These are phyloP conservation scores for Scenedesmus sp. DNA, from an alignment of 163 green algal species.

Conservation along the genomic window DNA sequence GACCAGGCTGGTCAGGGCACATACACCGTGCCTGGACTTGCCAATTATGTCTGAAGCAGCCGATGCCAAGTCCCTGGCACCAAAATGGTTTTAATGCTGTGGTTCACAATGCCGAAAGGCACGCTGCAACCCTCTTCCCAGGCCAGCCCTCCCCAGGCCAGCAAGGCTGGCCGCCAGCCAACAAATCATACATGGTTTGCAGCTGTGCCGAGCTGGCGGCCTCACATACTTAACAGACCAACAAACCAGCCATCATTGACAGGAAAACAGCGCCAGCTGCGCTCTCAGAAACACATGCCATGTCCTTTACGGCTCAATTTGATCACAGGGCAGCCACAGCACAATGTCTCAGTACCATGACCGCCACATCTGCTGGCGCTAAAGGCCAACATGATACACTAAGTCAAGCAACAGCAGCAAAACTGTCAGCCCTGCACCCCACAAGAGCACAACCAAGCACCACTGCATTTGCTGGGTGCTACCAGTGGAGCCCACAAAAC, in stretches of 20 bases:
- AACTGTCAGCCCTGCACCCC: background rate
- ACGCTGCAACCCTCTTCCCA: too few relatives aligned
- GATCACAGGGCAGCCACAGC: background rate
- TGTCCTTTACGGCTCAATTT: background rate
- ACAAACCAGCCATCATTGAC: background rate
- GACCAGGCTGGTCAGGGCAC: too few relatives aligned
- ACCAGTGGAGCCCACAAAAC: background rate
- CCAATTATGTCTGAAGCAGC: too few relatives aligned
- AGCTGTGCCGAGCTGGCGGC: background rate
- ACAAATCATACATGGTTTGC: background rate
- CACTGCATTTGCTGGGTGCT: background rate
- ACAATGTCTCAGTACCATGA: background rate
- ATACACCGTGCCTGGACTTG: too few relatives aligned
- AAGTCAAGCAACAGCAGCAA: background rate
- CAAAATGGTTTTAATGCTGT: too few relatives aligned
- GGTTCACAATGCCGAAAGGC: too few relatives aligned
- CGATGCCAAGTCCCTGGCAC: too few relatives aligned
- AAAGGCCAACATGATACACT: background rate
- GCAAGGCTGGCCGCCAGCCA: too few relatives aligned
- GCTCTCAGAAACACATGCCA: background rate
- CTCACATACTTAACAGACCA: background rate
- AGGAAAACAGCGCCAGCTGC: background rate
- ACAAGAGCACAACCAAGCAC: background rate
- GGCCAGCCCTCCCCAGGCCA: too few relatives aligned
- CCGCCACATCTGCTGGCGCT: too few relatives aligned